Base-by-base conservation (phyloP, 2,329 filamentous ascomycete genomes). In the Pseudogymnoascus destructans region DNA sequence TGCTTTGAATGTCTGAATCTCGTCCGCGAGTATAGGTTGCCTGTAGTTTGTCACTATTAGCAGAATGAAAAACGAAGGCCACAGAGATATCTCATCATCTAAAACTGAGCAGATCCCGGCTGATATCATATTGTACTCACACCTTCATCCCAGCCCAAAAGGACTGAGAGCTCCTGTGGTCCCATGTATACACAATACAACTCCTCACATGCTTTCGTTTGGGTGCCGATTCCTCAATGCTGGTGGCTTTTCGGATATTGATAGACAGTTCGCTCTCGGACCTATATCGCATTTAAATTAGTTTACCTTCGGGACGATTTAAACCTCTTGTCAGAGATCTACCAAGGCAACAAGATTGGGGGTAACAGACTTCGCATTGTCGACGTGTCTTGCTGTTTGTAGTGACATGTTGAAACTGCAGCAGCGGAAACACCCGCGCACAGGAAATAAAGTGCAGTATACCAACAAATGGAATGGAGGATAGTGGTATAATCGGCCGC, bases 141-240 rank as follows among this genome's bases (percentile, higher is more conserved):
- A 97, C 91, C 82, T 98, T 98, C 80, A 98, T 95, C 70, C 91
- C 92, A 59, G 89, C 84, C 93, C 93, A 98, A 73, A 98, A 98
- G 69, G 91, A 89, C 70, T 84, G 79, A 40, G 91, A 95, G 64
- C 87, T 95, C 75, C 95, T 95, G 77, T 98, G 90, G 74, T 98
- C 93, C 93, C 93, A 98, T 60, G 92, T 97, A 73, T 97, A 97
- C 49, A 98, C 92, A 68, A 98, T 98, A 70, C 89, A 95, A 72
- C 87, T 90, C 69, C 93, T 88, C 60, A 98, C 93, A 87, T 98
- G 93, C 75, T 98, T 98, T 67, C 82, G 79, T 71, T 85, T 85
- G 35, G 82, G 82, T 5, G 82, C 82, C 1, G 82, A 80, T 70
- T 87, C 83, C 64, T 87, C 83, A 66, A 76, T 76, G 67, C 77